Conservation (phyloP, 2,329 filamentous ascomycete species). For the Sporothrix schenckii region DNA sequence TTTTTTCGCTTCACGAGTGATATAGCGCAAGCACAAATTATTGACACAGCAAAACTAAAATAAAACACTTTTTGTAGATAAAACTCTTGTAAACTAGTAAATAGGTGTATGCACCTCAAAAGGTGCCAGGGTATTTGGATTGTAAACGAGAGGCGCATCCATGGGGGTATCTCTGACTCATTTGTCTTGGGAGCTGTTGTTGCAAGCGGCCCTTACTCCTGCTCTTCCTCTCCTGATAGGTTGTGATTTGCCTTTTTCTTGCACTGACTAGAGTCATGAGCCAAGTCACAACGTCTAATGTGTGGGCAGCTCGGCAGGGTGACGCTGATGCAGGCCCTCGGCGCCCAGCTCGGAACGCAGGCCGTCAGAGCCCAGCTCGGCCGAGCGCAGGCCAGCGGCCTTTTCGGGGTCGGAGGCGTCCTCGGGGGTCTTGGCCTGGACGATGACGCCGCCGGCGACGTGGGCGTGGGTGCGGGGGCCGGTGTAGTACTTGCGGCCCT, state of each 20-base stretch:
- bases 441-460: slow-evolving; percentile 38
- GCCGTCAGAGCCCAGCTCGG: not conserved
- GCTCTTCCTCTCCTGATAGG: not conserved
- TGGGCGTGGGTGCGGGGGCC: slow-evolving; percentile 47
- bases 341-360: not conserved
- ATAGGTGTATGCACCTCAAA: slow-evolving; percentile 13
- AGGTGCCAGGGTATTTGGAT: slow-evolving; percentile 29
- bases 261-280: not conserved
- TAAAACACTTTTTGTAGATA: not conserved
- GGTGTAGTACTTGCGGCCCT: slow-evolving; percentile 52
- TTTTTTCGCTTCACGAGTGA: not conserved
- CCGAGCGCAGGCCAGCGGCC: slow-evolving; percentile 8
- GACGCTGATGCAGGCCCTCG: slow-evolving; percentile 34
- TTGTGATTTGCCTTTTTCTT: not conserved
- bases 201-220: not conserved
- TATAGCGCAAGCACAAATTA: not conserved
- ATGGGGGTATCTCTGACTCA: slow-evolving; percentile 24
- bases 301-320: not conserved
- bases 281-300: not conserved
- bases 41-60: not conserved
- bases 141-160: slow-evolving; percentile 30
- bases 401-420: slow-evolving; percentile 29
- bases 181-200: not conserved
- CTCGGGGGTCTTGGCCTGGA: slow-evolving; percentile 34
- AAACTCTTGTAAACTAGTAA: not conserved